Evolutionary conservation across 495 filamentous ascomycete genomes (phyloP).

Genomic region (Penicillium psychrofluorescens): DNA sequence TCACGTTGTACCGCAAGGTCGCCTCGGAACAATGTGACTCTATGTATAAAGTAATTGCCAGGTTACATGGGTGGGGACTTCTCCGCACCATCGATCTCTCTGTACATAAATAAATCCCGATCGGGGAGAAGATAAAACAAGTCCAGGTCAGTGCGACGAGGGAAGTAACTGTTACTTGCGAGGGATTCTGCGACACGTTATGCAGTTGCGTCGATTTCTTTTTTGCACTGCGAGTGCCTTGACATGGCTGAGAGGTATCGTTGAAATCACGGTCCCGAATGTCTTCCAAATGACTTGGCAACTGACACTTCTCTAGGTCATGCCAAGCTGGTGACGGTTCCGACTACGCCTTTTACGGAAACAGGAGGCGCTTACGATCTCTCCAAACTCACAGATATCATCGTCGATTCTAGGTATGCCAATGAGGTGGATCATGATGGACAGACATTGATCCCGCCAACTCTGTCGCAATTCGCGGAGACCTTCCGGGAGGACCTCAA

Average conservation of each 20-base stretch:
- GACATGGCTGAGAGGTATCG: no score
- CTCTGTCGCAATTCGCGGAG: constrained; percentile 30
- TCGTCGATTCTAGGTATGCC: constrained; percentile 34
- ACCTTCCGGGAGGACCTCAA: constrained; percentile 35
- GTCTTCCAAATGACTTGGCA: no score
- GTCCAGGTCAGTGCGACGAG: background rate
- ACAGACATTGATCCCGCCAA: constrained; percentile 44
- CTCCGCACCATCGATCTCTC: no score
- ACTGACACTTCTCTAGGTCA: background rate
- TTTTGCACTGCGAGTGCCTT: no score
- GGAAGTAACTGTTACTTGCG: no score
- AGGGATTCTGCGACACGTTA: no score
- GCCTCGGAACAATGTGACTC: constrained; percentile 7
- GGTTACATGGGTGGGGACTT: no score
- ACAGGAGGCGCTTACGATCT: constrained; percentile 21
- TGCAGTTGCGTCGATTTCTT: no score
- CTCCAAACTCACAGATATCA: constrained; percentile 22
- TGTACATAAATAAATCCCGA: background rate
- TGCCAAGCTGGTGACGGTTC: constrained; percentile 16
- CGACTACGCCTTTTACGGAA: constrained; percentile 27
- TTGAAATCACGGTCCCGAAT: no score
- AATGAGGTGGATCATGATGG: constrained; percentile 27
- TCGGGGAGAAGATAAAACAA: no score
- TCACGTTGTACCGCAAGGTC: constrained; percentile 7
- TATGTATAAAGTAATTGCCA: background rate